A percentile compares a stretch with the other conserved stretches of the same genome.
phyloP scores from a whole-genome alignment of 805 yeast species.

The Isabelozyma pseudorhagii region DNA sequence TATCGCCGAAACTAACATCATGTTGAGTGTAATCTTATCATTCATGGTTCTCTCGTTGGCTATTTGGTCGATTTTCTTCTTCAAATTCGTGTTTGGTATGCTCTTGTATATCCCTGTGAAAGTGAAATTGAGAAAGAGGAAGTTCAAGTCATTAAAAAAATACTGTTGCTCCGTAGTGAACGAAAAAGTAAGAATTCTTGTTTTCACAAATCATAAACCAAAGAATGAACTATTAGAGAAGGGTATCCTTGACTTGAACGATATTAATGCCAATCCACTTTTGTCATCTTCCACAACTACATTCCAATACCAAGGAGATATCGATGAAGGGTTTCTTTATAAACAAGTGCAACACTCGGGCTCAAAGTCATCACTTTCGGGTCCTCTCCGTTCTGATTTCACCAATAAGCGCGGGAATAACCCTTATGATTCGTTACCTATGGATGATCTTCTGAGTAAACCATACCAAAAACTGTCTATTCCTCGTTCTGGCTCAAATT shows the following conservation, averaged over 20 bases:
- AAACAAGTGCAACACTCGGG: not conserved
- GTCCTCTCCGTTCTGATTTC: not conserved
- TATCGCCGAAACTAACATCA: slow-evolving; percentile 59
- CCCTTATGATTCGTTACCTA: slow-evolving; percentile 6
- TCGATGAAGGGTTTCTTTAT: slow-evolving; percentile 1
- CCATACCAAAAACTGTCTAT: not conserved
- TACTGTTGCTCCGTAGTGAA: slow-evolving; percentile 62
- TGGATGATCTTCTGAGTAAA: slow-evolving; percentile 1
- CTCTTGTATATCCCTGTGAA: slow-evolving; percentile 50
- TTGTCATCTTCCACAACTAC: slow-evolving; percentile 14
- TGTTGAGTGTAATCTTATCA: slow-evolving; percentile 69
- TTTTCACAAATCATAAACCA: slow-evolving; percentile 39
- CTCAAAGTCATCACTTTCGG: not conserved
- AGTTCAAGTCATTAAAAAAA: slow-evolving; percentile 48
- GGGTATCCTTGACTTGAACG: slow-evolving; percentile 22
- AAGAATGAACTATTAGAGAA: slow-evolving; percentile 27
- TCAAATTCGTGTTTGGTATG: slow-evolving; percentile 53
- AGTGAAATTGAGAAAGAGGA: slow-evolving; percentile 34
- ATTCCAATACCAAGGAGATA: slow-evolving; percentile 1
- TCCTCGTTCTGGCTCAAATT: not conserved
- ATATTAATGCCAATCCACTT: slow-evolving; percentile 25
- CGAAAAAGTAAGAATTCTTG: slow-evolving; percentile 51
- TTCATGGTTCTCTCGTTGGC: slow-evolving; percentile 73
- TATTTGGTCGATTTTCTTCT: slow-evolving; percentile 69
- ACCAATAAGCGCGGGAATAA: not conserved